phyloP scores from a whole-genome alignment of 805 yeast species.

The Wickerhamomyces queroliae region DNA sequence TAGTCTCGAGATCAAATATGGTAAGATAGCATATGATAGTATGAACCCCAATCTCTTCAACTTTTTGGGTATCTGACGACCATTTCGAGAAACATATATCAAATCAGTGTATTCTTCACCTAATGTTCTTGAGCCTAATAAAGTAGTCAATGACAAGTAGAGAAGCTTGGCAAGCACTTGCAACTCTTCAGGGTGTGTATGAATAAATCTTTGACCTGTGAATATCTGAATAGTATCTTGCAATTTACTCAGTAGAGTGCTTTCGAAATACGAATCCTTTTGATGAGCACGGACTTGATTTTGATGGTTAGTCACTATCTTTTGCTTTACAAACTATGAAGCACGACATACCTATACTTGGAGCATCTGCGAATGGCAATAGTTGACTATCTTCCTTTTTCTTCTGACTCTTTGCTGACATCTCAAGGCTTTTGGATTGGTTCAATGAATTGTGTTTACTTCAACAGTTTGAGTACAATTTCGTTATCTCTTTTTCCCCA shows the following conservation, averaged over 20 bases:
- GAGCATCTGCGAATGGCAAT: constrained; percentile 76
- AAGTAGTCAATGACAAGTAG: constrained; percentile 72
- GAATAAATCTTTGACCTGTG: constrained; percentile 57
- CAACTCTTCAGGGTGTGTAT: constrained; percentile 58
- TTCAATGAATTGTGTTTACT: background rate
- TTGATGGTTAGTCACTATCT: constrained; percentile 1
- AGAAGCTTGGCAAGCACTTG: constrained; percentile 49
- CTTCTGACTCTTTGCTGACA: background rate
- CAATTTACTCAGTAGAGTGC: constrained; percentile 46
- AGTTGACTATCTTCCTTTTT: constrained; percentile 9
- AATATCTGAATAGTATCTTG: constrained; percentile 48
- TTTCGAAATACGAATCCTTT: constrained; percentile 74
- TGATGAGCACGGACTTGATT: constrained; percentile 77
- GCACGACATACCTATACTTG: constrained; percentile 62
- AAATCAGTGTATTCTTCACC: constrained; percentile 95
- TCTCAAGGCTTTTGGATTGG: background rate
- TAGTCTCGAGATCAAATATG: constrained; percentile 40
- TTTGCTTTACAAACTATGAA: background rate
- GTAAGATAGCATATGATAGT: constrained; percentile 53
- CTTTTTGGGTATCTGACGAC: constrained; percentile 41
- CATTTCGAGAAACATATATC: constrained; percentile 51
- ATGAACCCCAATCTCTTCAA: constrained; percentile 53
- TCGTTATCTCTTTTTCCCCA: background rate
- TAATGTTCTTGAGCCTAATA: constrained; percentile 70
- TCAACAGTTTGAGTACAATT: background rate